Evolutionary conservation across 495 filamentous ascomycete species (phyloP).

Genomic region (Penicillium paradoxum): DNA sequence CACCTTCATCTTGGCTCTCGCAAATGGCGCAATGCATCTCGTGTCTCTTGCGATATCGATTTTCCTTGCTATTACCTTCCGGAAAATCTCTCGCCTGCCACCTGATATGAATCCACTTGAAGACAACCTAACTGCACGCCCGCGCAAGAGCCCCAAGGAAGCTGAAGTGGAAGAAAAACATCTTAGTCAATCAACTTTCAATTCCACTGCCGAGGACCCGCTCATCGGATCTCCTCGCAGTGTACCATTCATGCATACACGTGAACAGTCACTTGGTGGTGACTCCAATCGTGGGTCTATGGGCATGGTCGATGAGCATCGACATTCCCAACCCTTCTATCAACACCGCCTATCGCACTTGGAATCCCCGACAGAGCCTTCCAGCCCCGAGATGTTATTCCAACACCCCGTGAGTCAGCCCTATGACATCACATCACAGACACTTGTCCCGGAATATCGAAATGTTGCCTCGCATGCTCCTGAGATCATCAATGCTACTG

Average conservation of each 20-base stretch:
- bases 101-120: conserved; percentile 93
- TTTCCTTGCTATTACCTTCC: conserved; percentile 71
- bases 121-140: conserved; percentile 73
- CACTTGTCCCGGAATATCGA: conserved; percentile 23
- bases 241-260: conserved; percentile 73
- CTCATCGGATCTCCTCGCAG: conserved; percentile 53
- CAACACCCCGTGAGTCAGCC: conserved; percentile 19
- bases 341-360: conserved; percentile 24
- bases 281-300: conserved; percentile 28
- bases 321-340: conserved; percentile 18
- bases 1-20: conserved; percentile 59
- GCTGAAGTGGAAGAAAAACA: conserved; percentile 58
- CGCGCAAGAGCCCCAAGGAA: conserved; percentile 66
- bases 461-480: conserved; percentile 19
- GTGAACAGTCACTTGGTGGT: conserved; percentile 50
- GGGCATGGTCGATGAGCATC: conserved; percentile 17
- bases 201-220: conserved; percentile 55
- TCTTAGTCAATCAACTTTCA: conserved; percentile 48
- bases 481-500: conserved; percentile 15
- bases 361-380: conserved; percentile 31
- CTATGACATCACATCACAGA: conserved; percentile 24
- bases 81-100: conserved; percentile 70
- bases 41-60: conserved; percentile 63
- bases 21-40: conserved; percentile 61
- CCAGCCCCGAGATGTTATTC: conserved; percentile 34